Evolutionary conservation across 2,329 filamentous ascomycete genomes (phyloP).

Genomic region (Phialemoniopsis sp.): DNA sequence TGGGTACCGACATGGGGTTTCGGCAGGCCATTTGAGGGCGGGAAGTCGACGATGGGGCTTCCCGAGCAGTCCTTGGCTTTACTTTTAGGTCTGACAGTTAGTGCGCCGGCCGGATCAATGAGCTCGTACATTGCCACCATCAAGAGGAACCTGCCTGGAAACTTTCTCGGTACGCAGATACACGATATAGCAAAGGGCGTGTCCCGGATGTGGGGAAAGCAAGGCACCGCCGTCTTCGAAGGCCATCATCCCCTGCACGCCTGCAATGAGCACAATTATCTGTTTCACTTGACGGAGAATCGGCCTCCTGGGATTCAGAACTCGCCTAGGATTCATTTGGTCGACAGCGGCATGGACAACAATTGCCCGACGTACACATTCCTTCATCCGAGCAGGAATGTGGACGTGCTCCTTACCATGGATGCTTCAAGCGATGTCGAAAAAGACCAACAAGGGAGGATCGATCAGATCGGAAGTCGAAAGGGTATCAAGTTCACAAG

Average conservation of each 20-base stretch:
- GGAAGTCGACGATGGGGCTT: conserved; percentile 1
- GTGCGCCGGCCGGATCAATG: conserved; percentile 4
- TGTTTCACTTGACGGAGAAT: conserved; percentile 4
- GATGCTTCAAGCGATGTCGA: conserved; percentile 5
- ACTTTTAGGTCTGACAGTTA: conserved; percentile 3
- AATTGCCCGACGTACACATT: conserved; percentile 6
- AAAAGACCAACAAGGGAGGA: conserved; percentile 4
- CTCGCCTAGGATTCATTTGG: conserved; percentile 3
- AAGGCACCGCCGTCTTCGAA: conserved; percentile 6
- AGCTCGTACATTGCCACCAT: conserved; percentile 3
- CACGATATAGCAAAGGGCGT: conserved; percentile 3
- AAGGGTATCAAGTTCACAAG: conserved; percentile 4
- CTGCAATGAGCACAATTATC: conserved; percentile 6
- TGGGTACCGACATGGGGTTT: conserved; percentile 6
- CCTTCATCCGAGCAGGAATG: conserved; percentile 3
- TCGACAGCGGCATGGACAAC: conserved; percentile 6
- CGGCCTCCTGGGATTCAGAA: conserved; percentile 4
- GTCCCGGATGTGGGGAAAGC: conserved; percentile 3
- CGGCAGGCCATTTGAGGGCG: conserved; percentile 3
- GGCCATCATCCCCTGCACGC: conserved; percentile 5
- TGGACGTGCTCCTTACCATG: conserved; percentile 4
- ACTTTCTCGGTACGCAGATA: conserved; percentile 3
- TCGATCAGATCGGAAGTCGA: conserved; percentile 3
- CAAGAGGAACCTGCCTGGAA: conserved; percentile 5
- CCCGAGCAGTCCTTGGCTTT: conserved; percentile 5